A percentile compares a stretch with the other conserved stretches of the same genome.
These are phyloP conservation scores for Cucurbita maxima DNA, from an alignment of 306 rosid species.

Conservation along the genomic window DNA sequence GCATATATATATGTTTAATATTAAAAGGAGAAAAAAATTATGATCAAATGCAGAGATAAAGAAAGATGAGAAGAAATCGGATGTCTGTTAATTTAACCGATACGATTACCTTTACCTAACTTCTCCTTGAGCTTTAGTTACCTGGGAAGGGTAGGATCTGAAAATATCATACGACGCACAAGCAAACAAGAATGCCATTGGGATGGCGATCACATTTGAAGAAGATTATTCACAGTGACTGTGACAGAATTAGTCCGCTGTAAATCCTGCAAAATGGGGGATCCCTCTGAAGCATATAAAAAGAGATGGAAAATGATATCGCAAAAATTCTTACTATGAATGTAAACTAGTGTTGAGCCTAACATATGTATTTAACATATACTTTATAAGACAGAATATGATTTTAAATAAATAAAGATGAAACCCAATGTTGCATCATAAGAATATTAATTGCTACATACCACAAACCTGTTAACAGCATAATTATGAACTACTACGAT, in stretches of 20 bases:
- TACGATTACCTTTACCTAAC: neutral
- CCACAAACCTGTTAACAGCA: neutral
- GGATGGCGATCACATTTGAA: constrained; percentile 53
- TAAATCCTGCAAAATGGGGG: constrained; percentile 54
- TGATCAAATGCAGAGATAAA: neutral
- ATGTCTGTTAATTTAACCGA: neutral
- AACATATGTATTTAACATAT: neutral
- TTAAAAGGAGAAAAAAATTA: neutral
- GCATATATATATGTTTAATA: neutral
- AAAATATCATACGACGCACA: neutral
- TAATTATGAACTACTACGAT: neutral
- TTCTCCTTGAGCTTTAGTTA: neutral
- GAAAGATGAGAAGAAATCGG: neutral
- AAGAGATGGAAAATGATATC: neutral
- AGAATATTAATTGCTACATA: neutral
- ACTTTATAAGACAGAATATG: neutral
- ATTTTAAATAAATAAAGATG: neutral
- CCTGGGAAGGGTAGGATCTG: neutral
- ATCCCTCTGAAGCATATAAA: constrained; percentile 6
- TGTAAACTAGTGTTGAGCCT: neutral
- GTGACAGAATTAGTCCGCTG: constrained; percentile 79
- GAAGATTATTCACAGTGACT: constrained; percentile 94
- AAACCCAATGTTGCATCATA: neutral
- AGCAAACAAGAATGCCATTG: neutral
- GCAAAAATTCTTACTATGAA: neutral